Percentiles rank a stretch among this genome's conserved stretches.
Conservation (phyloP, 495 filamentous ascomycete species). For the Talaromyces wortmannii region DNA sequence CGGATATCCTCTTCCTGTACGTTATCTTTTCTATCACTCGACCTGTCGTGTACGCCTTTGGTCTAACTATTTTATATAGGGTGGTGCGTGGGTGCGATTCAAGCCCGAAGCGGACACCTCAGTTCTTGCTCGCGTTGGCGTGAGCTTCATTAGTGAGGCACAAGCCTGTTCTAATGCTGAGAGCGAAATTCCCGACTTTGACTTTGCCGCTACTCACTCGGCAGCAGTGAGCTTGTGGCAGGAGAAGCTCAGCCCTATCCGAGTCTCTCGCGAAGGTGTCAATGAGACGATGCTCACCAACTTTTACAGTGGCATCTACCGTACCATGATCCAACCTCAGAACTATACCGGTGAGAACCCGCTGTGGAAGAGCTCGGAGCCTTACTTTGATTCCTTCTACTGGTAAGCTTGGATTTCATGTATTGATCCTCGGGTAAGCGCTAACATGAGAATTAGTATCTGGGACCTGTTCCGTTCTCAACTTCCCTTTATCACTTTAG, state of each 20-base stretch:
- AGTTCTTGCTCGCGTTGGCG: constrained; percentile 58
- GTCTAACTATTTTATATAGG: constrained; percentile 17
- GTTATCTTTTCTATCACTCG: background rate
- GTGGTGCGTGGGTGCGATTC: constrained; percentile 62
- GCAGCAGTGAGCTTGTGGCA: constrained; percentile 39
- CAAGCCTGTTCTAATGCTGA: constrained; percentile 59
- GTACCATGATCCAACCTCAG: constrained; percentile 62
- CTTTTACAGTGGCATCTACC: constrained; percentile 49
- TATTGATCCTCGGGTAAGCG: background rate
- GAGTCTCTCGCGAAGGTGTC: constrained; percentile 39
- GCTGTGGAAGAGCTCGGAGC: constrained; percentile 59
- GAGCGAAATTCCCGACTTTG: constrained; percentile 49
- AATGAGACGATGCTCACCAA: constrained; percentile 49
- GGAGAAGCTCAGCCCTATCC: constrained; percentile 47
- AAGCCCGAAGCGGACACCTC: constrained; percentile 24
- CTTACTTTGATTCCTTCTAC: constrained; percentile 50
- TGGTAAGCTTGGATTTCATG: constrained; percentile 33
- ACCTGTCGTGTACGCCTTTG: background rate
- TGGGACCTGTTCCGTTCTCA: constrained; percentile 63
- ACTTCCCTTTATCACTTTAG: constrained; percentile 57
- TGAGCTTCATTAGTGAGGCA: constrained; percentile 60
- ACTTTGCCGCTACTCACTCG: constrained; percentile 33
- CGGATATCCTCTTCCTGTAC: constrained; percentile 57
- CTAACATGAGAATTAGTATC: constrained; percentile 21
- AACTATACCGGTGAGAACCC: constrained; percentile 74